Conservation (phyloP, 2,329 filamentous ascomycete species). For the Metarhizium sp. region DNA sequence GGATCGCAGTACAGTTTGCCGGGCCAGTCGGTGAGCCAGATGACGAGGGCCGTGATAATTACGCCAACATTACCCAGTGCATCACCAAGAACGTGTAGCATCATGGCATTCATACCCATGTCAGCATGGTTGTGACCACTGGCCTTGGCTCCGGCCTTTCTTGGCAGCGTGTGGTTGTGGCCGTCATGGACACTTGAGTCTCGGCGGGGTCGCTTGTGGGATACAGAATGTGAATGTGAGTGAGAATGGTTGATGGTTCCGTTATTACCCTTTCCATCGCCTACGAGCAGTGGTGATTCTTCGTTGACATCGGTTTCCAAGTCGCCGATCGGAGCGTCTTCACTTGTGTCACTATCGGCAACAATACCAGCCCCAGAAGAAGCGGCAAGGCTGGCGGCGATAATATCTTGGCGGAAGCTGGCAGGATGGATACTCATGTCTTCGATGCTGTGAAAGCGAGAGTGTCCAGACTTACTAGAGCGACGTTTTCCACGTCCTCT, state of each 20-base stretch:
- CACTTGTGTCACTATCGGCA: slow-evolving; percentile 46
- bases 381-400: slow-evolving; percentile 60
- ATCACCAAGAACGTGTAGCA: slow-evolving; percentile 71
- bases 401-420: slow-evolving; percentile 86
- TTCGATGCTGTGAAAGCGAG: slow-evolving; percentile 54
- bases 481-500: slow-evolving; percentile 35
- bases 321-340: slow-evolving; percentile 34
- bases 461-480: slow-evolving; percentile 40
- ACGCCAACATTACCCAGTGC: slow-evolving; percentile 81
- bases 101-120: slow-evolving; percentile 88
- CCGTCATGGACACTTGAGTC: slow-evolving; percentile 53
- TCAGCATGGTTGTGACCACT: slow-evolving; percentile 75
- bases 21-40: slow-evolving; percentile 79
- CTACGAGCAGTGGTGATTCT: slow-evolving; percentile 35
- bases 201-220: slow-evolving; percentile 21
- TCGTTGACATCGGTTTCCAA: slow-evolving; percentile 32
- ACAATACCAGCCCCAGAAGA: slow-evolving; percentile 39
- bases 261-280: slow-evolving; percentile 17
- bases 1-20: slow-evolving; percentile 87
- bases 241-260: slow-evolving; percentile 18
- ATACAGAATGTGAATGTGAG: slow-evolving; percentile 6
- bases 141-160: slow-evolving; percentile 47
- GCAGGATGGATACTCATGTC: slow-evolving; percentile 82
- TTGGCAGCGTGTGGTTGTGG: slow-evolving; percentile 76
- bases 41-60: slow-evolving; percentile 73